Evolutionary conservation across 495 filamentous ascomycete genomes (phyloP), one percentile per base, ranked within the genome.

Genomic region (Neohortaea acidophila): DNA sequence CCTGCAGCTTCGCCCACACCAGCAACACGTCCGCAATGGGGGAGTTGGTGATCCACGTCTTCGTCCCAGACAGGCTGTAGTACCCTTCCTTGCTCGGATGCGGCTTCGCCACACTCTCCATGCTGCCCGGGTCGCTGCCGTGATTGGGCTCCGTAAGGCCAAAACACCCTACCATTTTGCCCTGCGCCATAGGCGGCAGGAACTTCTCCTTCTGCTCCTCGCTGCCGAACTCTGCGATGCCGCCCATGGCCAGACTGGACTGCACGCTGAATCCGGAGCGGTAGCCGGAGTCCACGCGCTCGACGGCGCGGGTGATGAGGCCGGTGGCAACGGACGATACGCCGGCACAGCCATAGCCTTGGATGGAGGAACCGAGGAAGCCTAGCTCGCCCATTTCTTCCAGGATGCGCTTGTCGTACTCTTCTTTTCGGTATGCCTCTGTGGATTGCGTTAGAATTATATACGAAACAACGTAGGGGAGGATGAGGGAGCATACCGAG

Each of bases 1-100:
- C 73, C 43, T 89, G 71, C 27, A 91, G 64, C 62, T 94, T 94
- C 4, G 87, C 89, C 89, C 89, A 97, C 6, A 97, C 81, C 35
- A 97, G 60, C 37, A 94, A 60, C 10, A 97, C 62, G 51, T 97
- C 87, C 4, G 85, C 72, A 45, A 96, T 94, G 20, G 89, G 89
- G 9, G 81, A 87, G 64, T 96, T 97, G 29, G 89, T 96, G 51
- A 97, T 97, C 89, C 89, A 97, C 0, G 91, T 96, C 68, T 97
- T 97, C 28, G 82, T 66, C 2, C 89, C 89, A 28, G 72, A 79
- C 22, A 97, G 61, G 23, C 77, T 67, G 37, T 79, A 81, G 51
- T 81, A 80, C 3, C 85, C 86, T 52, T 82, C 77, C 67, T 92
- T 91, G 2, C 70, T 75, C 2, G 89, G 83, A 57, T 96, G 87